Percentiles rank a stretch among this genome's conserved stretches.
These are phyloP conservation scores for Aureobasidium sp. DNA, from an alignment of 2,329 filamentous ascomycete species.

Conservation along the genomic window DNA sequence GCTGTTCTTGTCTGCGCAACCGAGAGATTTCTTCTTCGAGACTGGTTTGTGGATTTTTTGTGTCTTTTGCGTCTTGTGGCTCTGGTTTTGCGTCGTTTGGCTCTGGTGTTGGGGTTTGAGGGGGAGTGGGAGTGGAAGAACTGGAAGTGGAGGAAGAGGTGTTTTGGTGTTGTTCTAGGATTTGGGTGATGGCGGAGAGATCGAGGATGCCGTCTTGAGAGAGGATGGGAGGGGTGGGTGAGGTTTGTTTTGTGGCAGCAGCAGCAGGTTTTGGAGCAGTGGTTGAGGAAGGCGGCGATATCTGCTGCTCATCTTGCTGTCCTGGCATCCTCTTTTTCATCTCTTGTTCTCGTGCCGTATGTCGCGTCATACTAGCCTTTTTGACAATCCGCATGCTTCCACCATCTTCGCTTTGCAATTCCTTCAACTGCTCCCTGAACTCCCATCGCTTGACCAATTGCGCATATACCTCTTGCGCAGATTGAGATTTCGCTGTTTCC, in stretches of 20 bases:
- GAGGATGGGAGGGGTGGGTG: neutral
- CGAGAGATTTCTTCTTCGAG: neutral
- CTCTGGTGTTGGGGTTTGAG: neutral
- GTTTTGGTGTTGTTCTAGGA: neutral
- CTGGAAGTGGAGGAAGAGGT: neutral
- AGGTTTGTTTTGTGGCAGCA: too few relatives aligned
- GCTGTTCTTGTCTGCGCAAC: neutral
- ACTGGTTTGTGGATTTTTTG: too few relatives aligned
- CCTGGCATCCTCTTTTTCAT: neutral
- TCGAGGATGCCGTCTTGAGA: neutral
- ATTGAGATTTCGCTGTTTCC: neutral
- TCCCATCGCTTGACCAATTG: neutral
- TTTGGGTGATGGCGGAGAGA: neutral
- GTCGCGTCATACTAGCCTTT: neutral
- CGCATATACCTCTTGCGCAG: neutral
- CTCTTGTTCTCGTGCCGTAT: neutral
- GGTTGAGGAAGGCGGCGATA: neutral
- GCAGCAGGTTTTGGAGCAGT: neutral
- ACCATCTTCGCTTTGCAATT: neutral
- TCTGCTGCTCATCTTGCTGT: neutral
- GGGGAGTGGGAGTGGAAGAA: neutral
- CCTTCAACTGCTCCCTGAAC: neutral
- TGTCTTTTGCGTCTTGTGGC: neutral
- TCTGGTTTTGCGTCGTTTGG: neutral
- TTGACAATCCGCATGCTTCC: neutral